These are phyloP conservation scores for Scopulariopsis brevicaulis DNA, from an alignment of 2,329 filamentous ascomycete species.

Conservation along the genomic window DNA sequence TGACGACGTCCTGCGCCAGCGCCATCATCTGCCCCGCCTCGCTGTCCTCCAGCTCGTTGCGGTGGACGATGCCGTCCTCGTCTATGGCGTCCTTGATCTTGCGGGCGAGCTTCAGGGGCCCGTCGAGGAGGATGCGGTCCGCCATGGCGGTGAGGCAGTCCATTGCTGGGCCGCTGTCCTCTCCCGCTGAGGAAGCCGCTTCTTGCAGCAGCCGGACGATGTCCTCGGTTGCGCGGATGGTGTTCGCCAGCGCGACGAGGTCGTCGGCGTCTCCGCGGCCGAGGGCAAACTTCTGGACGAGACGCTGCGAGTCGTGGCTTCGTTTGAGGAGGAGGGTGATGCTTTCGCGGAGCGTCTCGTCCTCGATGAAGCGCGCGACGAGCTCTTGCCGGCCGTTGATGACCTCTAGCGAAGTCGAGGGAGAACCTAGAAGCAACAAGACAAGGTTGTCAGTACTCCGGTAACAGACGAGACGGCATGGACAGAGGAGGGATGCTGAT, in stretches of 20 bases:
- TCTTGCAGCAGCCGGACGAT: constrained; percentile 40
- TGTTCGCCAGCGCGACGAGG: constrained; percentile 70
- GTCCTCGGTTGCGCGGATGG: constrained; percentile 62
- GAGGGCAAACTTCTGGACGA: constrained; percentile 89
- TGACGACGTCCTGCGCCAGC: constrained; percentile 61
- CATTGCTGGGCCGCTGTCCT: background rate
- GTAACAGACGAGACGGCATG: background rate
- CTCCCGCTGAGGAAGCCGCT: constrained; percentile 6
- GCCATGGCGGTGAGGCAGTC: constrained; percentile 33
- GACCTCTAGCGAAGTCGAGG: constrained; percentile 72
- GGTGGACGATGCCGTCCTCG: constrained; percentile 76
- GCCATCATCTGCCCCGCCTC: constrained; percentile 60
- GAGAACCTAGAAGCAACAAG: constrained; percentile 38
- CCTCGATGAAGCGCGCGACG: constrained; percentile 60
- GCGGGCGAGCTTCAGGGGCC: constrained; percentile 53
- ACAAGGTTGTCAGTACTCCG: background rate
- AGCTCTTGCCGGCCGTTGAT: constrained; percentile 76
- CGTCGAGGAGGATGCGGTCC: constrained; percentile 50
- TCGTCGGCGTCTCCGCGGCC: constrained; percentile 90
- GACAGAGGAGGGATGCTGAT: background rate
- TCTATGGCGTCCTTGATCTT: constrained; percentile 74
- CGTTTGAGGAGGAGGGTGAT: constrained; percentile 57
- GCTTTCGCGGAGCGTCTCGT: constrained; percentile 57
- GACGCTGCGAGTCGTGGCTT: constrained; percentile 75
- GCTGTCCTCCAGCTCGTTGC: constrained; percentile 66